Base-by-base conservation (phyloP, 2,329 filamentous ascomycete species). In the Knufia petricola region DNA sequence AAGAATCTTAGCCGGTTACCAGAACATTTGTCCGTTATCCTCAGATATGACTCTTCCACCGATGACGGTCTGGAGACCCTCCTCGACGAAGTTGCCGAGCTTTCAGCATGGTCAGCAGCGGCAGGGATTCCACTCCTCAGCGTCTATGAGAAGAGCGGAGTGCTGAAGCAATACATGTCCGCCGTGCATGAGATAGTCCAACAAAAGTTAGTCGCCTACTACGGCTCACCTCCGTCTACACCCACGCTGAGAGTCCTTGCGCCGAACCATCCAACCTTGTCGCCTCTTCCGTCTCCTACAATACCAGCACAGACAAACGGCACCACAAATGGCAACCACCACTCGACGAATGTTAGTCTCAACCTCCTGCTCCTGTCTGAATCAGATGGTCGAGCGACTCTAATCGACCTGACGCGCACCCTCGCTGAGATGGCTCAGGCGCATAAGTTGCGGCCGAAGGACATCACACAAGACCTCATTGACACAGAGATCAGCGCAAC, bases 401-500 rank as follows among this genome's bases (percentile, higher is more conserved):
- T 98, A 54, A 89, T 98, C 34, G 92, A 98, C 65, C 76, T 98
- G 39, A 98, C 92, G 36, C 87, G 89, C 62, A 96, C 94, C 1
- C 74, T 98, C 19, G 80, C 90, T 4, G 87, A 95, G 62, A 96
- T 98, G 92, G 85, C 87, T 4, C 92, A 96, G 66, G 81, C 83
- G 58, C 81, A 81, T 50, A 95, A 95, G 67, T 75, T 98, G 12
- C 78, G 79, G 1, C 77, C 86, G 1, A 74, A 79, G 26, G 89
- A 98, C 63, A 89, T 98, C 61, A 88, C 81, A 49, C 75, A 77
- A 44, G 87, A 95, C 54, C 71, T 98, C 44, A 82, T 98, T 46
- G 88, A 96, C 61, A 85, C 87, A 3, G 92, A 98, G 67, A 76
- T 98, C 44, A 84, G 68, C 38, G 78, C 81, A 50, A 77, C 76